phyloP scores from a whole-genome alignment of 352 stramenopile species.

The Sclerospora graminicola region DNA sequence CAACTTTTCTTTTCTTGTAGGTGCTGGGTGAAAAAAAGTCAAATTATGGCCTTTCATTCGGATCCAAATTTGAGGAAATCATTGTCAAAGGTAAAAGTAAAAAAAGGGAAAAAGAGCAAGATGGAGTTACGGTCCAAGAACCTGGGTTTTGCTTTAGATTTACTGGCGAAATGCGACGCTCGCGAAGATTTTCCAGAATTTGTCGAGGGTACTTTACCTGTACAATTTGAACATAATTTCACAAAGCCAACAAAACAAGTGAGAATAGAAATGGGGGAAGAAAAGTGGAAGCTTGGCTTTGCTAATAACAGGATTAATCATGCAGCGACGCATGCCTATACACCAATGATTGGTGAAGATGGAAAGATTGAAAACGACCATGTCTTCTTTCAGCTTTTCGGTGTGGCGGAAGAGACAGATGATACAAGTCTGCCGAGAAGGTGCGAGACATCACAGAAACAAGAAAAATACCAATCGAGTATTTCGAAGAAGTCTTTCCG shows the following conservation, averaged over 20 bases:
- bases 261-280: conserved; percentile 25
- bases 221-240: conserved; percentile 17
- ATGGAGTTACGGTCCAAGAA: neutral
- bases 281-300: conserved; percentile 32
- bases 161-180: conserved; percentile 26
- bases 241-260: conserved; percentile 19
- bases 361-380: neutral
- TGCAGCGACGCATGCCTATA: conserved; percentile 17
- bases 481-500: no score
- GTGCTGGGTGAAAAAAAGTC: conserved; percentile 38
- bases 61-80: conserved; percentile 11
- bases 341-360: neutral
- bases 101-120: conserved; percentile 5
- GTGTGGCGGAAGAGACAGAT: neutral
- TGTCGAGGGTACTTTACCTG: conserved; percentile 31
- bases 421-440: neutral
- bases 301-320: conserved; percentile 34
- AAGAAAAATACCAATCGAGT: neutral
- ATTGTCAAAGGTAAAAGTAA: conserved; percentile 5
- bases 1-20: conserved; percentile 4
- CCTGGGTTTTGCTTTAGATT: conserved; percentile 24
- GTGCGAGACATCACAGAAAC: neutral
- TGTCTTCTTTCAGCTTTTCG: no score
- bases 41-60: conserved; percentile 26
- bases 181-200: conserved; percentile 42